A percentile compares a stretch with the other conserved stretches of the same genome.
These are phyloP conservation scores for Macrocybe gigantea DNA, from an alignment of 768 basidiomycete genomes.

Conservation along the genomic window DNA sequence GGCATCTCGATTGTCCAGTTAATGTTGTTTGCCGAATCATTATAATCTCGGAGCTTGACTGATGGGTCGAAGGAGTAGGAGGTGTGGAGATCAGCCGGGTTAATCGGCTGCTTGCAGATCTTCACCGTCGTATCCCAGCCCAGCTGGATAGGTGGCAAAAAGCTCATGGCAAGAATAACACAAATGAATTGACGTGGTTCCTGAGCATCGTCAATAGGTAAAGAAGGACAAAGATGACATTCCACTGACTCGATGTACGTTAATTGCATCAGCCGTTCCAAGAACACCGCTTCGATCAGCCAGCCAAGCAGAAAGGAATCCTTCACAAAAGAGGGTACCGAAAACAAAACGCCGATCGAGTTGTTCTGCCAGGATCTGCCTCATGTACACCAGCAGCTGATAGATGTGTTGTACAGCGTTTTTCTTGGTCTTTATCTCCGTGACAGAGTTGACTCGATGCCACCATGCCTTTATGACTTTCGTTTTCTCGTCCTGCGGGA, in stretches of 20 bases:
- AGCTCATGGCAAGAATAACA: neutral
- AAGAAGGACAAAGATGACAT: neutral
- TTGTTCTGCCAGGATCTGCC: slow-evolving; percentile 4
- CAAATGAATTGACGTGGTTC: neutral
- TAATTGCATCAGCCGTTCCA: slow-evolving; percentile 1
- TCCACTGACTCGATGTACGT: slow-evolving; percentile 5
- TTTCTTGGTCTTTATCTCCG: slow-evolving; percentile 3
- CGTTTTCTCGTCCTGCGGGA: too few relatives aligned
- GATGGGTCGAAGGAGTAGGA: neutral
- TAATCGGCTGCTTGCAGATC: neutral
- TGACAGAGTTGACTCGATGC: slow-evolving; percentile 2
- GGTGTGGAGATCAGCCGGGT: neutral
- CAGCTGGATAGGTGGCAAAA: neutral
- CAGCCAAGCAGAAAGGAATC: neutral
- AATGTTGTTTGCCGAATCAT: neutral
- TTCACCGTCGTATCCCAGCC: slow-evolving; percentile 1
- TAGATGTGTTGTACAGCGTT: neutral
- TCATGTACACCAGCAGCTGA: neutral
- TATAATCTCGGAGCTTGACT: neutral
- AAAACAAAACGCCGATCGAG: slow-evolving; percentile 5
- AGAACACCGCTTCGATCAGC: slow-evolving; percentile 3
- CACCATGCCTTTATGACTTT: neutral
- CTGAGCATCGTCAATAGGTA: neutral
- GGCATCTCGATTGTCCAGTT: slow-evolving; percentile 3
- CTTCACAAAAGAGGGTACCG: neutral